Base-by-base conservation (phyloP, 106 monocot genomes). In the Posidonia australis region DNA sequence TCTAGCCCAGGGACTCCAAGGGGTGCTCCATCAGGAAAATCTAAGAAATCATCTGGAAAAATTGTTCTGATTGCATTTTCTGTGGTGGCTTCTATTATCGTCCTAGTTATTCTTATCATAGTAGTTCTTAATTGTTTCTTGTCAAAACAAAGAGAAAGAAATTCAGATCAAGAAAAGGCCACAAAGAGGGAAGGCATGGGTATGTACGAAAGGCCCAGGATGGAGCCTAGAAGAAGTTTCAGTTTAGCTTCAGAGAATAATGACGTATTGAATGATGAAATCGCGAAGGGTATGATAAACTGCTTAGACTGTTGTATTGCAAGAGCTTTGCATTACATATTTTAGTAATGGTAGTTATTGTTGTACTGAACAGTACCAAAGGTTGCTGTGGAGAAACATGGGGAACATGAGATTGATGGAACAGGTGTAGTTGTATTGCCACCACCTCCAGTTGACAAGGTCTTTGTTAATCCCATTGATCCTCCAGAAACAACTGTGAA, bases 121-220 rank as follows among this genome's bases (percentile, higher is more conserved):
- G 73, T 83, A 28, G 1, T 68, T 45, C 36, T 46, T 2, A 67
- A 44, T 26, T 75, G 51, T 51, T 88, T 81, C 62, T 25, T 77
- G 57, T 92, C 84, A 45, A 90, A 87, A 70, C 74, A 46, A n/a
- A 78, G 85, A 63, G 82, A 85, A 65, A 87, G 74, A 67, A 85
- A 68, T 58, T 74, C 78, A 28, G 79, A 74, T 46, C 58, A 66
- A 54, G 77, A 71, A 54, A 74, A 76, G 44, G 26, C 76, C 63
- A 26, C 67, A 13, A 78, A 59, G 30, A 81, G 63, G 63, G 74
- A 71, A 44, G 75, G 75, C 12, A 43, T 62, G 17, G 74, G 69
- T 27, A 19, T 60, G 41, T 58, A 63, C 56, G 69, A 45, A 54
- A 76, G 70, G 41, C 58, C 67, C 30, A 65, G 78, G 36, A 20